Evolutionary conservation across 176 grass and related monocot genomes (phyloP).

Genomic region (Oryza officinalis): DNA sequence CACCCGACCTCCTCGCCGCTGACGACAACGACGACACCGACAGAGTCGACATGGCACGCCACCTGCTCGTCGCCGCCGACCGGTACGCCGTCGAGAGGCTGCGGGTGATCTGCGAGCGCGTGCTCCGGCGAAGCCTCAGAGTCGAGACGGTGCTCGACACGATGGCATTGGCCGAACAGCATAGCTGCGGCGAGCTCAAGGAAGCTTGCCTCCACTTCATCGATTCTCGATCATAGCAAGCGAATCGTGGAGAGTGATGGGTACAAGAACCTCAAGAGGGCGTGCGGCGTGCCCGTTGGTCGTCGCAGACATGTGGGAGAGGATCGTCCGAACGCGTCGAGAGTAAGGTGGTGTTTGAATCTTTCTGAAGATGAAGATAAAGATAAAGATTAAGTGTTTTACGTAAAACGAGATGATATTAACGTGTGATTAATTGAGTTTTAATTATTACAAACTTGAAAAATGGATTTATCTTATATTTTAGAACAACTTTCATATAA

Average conservation of each 20-base stretch:
- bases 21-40: no score
- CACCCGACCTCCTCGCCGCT: neutral
- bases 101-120: neutral
- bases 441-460: no score
- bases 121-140: neutral
- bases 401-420: no score
- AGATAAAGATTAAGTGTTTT: no score
- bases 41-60: no score
- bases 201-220: conserved; percentile 25
- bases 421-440: no score
- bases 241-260: neutral
- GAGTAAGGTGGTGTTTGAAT: no score
- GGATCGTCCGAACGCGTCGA: neutral
- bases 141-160: neutral
- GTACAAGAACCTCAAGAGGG: neutral
- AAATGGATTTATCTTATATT: no score
- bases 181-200: neutral
- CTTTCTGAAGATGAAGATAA: no score
- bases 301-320: neutral
- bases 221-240: neutral
- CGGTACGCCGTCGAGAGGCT: neutral
- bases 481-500: no score
- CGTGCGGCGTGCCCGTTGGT: no score
- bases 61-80: neutral
- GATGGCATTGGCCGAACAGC: neutral